A percentile compares a stretch with the other conserved stretches of the same genome.
phyloP scores from a whole-genome alignment of 305 asterid genomes.

The Fraxinus baroniana region DNA sequence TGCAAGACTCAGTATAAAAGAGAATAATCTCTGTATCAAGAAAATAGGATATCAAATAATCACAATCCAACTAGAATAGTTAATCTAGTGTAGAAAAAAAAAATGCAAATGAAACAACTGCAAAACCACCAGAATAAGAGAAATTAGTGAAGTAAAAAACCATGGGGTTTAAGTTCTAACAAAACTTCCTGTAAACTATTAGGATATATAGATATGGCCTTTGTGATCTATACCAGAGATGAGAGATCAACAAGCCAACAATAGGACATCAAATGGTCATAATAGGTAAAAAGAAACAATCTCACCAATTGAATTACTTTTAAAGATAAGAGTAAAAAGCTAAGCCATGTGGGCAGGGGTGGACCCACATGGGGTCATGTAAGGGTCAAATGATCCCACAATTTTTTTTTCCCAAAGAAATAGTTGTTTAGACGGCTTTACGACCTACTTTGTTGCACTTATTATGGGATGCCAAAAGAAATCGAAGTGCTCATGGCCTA shows the following conservation, averaged over 20 bases:
- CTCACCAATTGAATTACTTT: background rate
- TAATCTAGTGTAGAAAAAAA: background rate
- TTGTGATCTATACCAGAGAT: background rate
- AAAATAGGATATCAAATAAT: background rate
- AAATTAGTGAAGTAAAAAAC: background rate
- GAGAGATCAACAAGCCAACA: background rate
- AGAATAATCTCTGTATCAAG: background rate
- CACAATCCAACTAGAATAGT: background rate
- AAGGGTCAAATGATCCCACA: too few relatives aligned
- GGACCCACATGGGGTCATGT: too few relatives aligned
- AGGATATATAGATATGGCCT: background rate
- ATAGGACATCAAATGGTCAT: background rate
- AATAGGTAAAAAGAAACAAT: background rate
- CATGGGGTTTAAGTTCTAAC: background rate
- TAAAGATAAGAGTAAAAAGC: background rate
- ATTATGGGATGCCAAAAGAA: too few relatives aligned
- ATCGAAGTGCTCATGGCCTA: too few relatives aligned
- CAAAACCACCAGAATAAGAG: background rate
- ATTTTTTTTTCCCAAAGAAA: too few relatives aligned
- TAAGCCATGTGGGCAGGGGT: background rate
- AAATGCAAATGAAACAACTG: background rate
- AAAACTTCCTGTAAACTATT: background rate
- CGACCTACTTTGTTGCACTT: too few relatives aligned
- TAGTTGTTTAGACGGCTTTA: too few relatives aligned
- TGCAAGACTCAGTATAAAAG: background rate